Percentiles rank a stretch among this genome's conserved stretches.
Conservation (phyloP, 208 protist species). For the Crithidia mellificae region DNA sequence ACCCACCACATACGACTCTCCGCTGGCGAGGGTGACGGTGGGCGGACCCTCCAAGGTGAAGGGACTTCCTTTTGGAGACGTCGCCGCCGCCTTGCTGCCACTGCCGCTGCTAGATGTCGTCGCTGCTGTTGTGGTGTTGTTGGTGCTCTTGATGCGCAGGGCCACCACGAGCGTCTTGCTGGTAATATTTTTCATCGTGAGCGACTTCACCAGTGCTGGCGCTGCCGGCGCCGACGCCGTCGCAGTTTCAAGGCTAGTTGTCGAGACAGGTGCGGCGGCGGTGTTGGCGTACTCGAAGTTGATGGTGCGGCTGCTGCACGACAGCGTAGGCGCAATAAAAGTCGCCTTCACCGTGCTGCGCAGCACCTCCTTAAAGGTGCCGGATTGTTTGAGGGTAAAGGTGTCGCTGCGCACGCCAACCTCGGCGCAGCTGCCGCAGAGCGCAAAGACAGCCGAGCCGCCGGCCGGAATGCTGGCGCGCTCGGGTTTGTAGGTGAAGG, state of each 20-base stretch:
- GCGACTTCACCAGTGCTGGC: constrained; percentile 50
- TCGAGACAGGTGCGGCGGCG: no score
- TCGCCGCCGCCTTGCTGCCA: neutral
- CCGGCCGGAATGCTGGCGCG: constrained; percentile 64
- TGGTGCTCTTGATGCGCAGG: constrained; percentile 52
- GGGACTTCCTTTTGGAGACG: constrained; percentile 35
- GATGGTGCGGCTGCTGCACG: constrained; percentile 76
- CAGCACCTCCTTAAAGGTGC: constrained; percentile 81
- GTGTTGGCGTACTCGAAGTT: constrained; percentile 85
- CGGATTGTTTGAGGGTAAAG: constrained; percentile 84
- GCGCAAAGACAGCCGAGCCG: constrained; percentile 50
- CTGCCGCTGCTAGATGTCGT: neutral
- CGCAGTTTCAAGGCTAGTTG: no score
- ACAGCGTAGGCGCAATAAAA: constrained; percentile 86
- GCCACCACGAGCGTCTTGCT: constrained; percentile 72
- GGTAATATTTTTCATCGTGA: constrained; percentile 91
- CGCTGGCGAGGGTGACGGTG: constrained; percentile 63
- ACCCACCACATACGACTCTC: constrained; percentile 78
- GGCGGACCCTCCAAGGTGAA: constrained; percentile 73
- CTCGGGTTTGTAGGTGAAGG: constrained; percentile 86
- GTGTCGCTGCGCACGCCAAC: constrained; percentile 69
- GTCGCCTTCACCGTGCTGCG: constrained; percentile 65
- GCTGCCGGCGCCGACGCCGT: neutral
- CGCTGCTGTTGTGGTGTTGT: constrained; percentile 3
- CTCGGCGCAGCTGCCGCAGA: constrained; percentile 60